Percentiles rank a stretch among this genome's conserved stretches.
Conservation (phyloP, 139 green algal species). For the Haematococcus sp. region DNA sequence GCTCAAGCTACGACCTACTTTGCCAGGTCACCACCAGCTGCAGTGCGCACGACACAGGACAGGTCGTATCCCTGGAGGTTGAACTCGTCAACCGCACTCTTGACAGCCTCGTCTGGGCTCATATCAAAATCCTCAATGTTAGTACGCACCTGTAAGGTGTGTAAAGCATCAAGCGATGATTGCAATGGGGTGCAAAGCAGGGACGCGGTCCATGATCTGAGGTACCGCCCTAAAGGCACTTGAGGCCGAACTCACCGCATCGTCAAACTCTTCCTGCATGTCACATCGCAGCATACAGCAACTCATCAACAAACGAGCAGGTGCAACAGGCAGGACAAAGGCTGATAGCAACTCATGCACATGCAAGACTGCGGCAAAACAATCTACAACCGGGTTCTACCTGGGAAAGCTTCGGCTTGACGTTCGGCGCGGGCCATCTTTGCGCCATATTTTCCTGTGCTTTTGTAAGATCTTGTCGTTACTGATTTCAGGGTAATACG, state of each 20-base stretch:
- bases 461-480: no score
- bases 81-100: conserved; percentile 73
- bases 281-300: no score
- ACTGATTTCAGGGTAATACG: no score
- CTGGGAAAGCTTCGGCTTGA: conserved; percentile 29
- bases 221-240: background rate
- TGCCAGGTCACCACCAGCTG: conserved; percentile 32
- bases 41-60: conserved; percentile 55
- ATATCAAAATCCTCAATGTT: conserved; percentile 89
- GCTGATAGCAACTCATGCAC: background rate
- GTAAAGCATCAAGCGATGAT: no score
- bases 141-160: conserved; percentile 37
- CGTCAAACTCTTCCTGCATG: conserved; percentile 79
- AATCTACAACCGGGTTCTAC: conserved; percentile 1
- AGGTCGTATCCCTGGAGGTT: conserved; percentile 71
- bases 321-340: background rate
- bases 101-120: conserved; percentile 73
- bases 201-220: background rate
- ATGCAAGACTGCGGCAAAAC: background rate
- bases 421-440: conserved; percentile 26
- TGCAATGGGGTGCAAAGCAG: background rate
- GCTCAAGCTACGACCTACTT: conserved; percentile 19
- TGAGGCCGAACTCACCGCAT: conserved; percentile 29
- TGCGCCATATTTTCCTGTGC: conserved; percentile 23
- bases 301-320: background rate